Conservation (phyloP, 2,329 filamentous ascomycete genomes). For the Mycocentrospora acerina region DNA sequence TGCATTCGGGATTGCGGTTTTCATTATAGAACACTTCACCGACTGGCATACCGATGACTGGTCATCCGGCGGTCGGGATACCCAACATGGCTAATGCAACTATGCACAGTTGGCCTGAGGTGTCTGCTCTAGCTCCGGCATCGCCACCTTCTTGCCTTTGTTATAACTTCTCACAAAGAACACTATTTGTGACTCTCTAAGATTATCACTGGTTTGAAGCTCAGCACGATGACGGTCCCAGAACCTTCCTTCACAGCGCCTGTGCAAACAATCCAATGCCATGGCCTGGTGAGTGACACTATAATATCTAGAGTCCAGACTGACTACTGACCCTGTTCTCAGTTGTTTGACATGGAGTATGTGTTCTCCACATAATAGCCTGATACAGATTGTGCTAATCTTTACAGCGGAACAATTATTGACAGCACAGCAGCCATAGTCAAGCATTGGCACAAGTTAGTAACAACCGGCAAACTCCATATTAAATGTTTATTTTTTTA, state of each 20-base stretch:
- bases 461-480: slow-evolving; percentile 1
- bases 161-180: too few species aligned
- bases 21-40: too few species aligned
- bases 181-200: neutral
- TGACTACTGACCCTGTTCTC: slow-evolving; percentile 9
- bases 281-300: slow-evolving; percentile 43
- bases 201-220: neutral
- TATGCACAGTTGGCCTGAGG: slow-evolving; percentile 2
- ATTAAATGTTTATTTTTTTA: slow-evolving; percentile 37
- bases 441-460: slow-evolving; percentile 74
- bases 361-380: neutral
- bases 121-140: neutral
- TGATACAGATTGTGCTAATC: slow-evolving; percentile 7
- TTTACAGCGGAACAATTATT: slow-evolving; percentile 70
- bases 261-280: slow-evolving; percentile 42
- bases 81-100: slow-evolving; percentile 12
- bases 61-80: slow-evolving; percentile 15
- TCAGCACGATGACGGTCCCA: slow-evolving; percentile 30
- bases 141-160: too few species aligned
- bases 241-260: slow-evolving; percentile 46
- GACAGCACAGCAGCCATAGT: slow-evolving; percentile 76
- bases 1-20: too few species aligned
- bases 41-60: slow-evolving; percentile 8
- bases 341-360: slow-evolving; percentile 42
- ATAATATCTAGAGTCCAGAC: neutral